These are phyloP conservation scores for Fusarium albosuccineum DNA, from an alignment of 2,329 filamentous ascomycete genomes.

Conservation along the genomic window DNA sequence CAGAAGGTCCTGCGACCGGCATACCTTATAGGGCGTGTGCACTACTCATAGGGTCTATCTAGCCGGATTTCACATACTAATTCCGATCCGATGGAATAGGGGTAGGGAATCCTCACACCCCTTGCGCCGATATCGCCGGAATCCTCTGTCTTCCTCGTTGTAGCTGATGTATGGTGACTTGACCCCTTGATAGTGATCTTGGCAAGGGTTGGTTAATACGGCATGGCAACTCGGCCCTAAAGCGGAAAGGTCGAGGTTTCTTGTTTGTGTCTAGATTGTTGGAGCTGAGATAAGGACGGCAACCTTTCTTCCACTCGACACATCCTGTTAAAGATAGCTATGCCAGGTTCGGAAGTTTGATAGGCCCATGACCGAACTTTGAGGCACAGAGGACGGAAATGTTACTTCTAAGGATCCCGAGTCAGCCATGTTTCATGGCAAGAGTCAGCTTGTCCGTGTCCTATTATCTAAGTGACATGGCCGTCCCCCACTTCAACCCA, in stretches of 20 bases:
- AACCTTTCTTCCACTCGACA: background rate
- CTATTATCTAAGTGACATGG: background rate
- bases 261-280: too few species aligned
- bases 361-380: background rate
- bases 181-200: too few species aligned
- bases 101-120: too few species aligned
- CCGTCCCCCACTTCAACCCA: constrained; percentile 16
- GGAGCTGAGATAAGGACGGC: constrained; percentile 26
- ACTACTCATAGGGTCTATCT: too few species aligned
- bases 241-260: constrained; percentile 18
- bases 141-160: too few species aligned
- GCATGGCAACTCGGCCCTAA: constrained; percentile 35
- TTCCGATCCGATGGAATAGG: too few species aligned
- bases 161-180: too few species aligned
- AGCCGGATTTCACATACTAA: too few species aligned
- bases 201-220: background rate
- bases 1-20: too few species aligned
- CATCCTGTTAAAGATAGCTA: background rate
- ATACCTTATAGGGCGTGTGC: too few species aligned
- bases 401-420: background rate
- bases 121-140: too few species aligned
- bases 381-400: background rate
- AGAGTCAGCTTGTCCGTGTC: background rate
- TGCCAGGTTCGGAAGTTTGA: constrained; percentile 16
- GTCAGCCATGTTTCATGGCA: background rate